A percentile compares a stretch with the other conserved stretches of the same genome.
phyloP scores from a whole-genome alignment of 2,329 filamentous ascomycete species.

The Talaromyces sp. region DNA sequence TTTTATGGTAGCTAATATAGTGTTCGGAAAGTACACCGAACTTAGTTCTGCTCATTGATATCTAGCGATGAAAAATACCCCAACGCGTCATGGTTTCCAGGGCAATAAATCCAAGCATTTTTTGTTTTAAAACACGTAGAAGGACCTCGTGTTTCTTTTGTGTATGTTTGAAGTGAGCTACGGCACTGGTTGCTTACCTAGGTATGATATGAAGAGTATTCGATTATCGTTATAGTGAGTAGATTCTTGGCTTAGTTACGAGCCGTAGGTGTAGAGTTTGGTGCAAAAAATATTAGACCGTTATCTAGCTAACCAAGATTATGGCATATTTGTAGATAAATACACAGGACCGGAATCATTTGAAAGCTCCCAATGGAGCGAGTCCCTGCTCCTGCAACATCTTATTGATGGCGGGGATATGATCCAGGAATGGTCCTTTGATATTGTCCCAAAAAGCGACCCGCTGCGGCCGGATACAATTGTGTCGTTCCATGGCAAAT shows the following conservation, averaged over 20 bases:
- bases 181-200: too few relatives aligned
- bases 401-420: not conserved
- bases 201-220: too few relatives aligned
- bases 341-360: not conserved
- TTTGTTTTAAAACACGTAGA: too few relatives aligned
- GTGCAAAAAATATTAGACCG: too few relatives aligned
- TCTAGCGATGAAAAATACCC: not conserved
- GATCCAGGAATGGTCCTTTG: not conserved
- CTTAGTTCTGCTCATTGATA: not conserved
- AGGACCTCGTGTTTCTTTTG: too few relatives aligned
- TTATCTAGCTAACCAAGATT: too few relatives aligned
- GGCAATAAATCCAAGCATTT: too few relatives aligned
- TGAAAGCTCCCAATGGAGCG: not conserved
- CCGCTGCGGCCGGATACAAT: not conserved
- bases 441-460: not conserved
- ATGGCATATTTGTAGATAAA: not conserved
- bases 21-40: not conserved
- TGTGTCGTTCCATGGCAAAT: not conserved
- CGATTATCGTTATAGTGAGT: too few relatives aligned
- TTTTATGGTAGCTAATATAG: not conserved
- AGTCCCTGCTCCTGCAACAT: not conserved
- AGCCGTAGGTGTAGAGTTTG: too few relatives aligned
- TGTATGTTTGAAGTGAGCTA: too few relatives aligned
- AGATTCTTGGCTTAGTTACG: too few relatives aligned
- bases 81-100: too few relatives aligned